These are phyloP conservation scores for Erodium texanum DNA, from an alignment of 441 rosid species.

Conservation along the genomic window DNA sequence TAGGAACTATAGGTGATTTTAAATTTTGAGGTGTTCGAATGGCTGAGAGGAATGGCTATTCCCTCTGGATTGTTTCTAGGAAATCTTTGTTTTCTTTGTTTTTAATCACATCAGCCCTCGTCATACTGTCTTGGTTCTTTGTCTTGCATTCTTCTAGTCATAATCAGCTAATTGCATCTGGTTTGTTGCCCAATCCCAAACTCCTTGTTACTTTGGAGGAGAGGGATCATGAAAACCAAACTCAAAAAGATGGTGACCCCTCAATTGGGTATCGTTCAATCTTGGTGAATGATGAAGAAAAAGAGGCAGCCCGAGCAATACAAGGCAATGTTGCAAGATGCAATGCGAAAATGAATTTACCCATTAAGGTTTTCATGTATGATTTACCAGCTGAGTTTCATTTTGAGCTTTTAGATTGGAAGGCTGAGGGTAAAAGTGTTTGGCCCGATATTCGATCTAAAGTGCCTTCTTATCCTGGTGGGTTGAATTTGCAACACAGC, in stretches of 20 bases:
- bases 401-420: constrained; percentile 78
- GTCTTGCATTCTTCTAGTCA: constrained; percentile 52
- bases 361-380: constrained; percentile 61
- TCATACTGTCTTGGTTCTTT: constrained; percentile 65
- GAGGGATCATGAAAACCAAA: constrained; percentile 17
- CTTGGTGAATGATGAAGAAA: constrained; percentile 22
- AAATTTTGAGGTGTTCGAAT: constrained; percentile 24
- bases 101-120: constrained; percentile 32
- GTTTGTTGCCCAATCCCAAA: constrained; percentile 28
- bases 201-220: constrained; percentile 26
- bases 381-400: constrained; percentile 84
- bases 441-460: constrained; percentile 58
- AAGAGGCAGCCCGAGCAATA: constrained; percentile 5
- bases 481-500: constrained; percentile 87
- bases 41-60: constrained; percentile 47
- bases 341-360: constrained; percentile 8
- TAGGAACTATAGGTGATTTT: constrained; percentile 17
- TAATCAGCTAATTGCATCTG: constrained; percentile 30
- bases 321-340: constrained; percentile 24
- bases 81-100: constrained; percentile 47
- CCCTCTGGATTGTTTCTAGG: constrained; percentile 35
- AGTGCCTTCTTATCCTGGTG: constrained; percentile 72
- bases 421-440: constrained; percentile 33
- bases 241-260: constrained; percentile 13
- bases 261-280: constrained; percentile 24